Conservation (phyloP, 768 basidiomycete genomes). For the Leucogyrophana mollusca region DNA sequence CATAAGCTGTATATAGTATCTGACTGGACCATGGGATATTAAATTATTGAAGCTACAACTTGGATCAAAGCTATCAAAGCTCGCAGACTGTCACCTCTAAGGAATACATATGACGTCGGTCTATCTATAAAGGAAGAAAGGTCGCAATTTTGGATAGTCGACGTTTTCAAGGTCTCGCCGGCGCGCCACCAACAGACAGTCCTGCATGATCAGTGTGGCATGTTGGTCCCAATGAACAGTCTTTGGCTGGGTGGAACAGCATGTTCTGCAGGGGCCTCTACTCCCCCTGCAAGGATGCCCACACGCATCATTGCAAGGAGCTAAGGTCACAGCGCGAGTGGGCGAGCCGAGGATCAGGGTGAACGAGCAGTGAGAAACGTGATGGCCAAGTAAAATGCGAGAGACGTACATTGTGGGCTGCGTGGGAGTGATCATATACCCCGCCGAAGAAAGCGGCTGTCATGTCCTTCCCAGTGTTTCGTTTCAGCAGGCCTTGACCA, state of each 20-base stretch:
- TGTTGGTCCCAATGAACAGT: conserved; percentile 28
- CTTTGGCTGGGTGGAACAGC: conserved; percentile 46
- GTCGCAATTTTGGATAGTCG: too few relatives aligned
- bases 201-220: conserved; percentile 1
- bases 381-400: conserved; percentile 1
- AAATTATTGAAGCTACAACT: too few relatives aligned
- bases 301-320: conserved; percentile 79
- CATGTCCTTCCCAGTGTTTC: conserved; percentile 75
- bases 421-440: conserved; percentile 78
- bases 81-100: too few relatives aligned
- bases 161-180: too few relatives aligned
- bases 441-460: conserved; percentile 87
- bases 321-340: too few relatives aligned
- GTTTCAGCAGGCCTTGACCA: conserved; percentile 56
- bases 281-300: conserved; percentile 63
- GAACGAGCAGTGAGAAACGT: conserved; percentile 3
- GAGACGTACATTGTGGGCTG: conserved; percentile 68
- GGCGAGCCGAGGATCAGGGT: background rate
- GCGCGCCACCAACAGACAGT: too few relatives aligned
- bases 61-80: too few relatives aligned
- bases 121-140: too few relatives aligned
- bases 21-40: too few relatives aligned
- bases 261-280: conserved; percentile 47
- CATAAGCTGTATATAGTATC: too few relatives aligned
- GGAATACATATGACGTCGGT: too few relatives aligned